Conservation (phyloP, 2,329 filamentous ascomycete genomes). For the Arthroderma sp. region DNA sequence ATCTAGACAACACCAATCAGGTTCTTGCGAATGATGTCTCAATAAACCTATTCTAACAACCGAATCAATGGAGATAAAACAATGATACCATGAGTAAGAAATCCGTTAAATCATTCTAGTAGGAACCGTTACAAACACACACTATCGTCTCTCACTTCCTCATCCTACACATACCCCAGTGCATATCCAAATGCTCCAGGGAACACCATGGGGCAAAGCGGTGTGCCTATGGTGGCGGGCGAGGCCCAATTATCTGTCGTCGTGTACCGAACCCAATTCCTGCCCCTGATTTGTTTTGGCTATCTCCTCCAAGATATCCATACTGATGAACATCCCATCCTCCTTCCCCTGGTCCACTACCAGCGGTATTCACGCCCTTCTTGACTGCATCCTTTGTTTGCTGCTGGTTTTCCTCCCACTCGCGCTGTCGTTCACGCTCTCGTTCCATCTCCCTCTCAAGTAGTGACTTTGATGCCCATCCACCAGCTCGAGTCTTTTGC, state of each 20-base stretch:
- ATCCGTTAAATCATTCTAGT: neutral
- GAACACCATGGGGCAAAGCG: neutral
- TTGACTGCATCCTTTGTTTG: conserved; percentile 37
- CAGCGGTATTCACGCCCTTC: conserved; percentile 33
- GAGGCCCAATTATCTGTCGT: conserved; percentile 52
- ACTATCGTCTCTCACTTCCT: neutral
- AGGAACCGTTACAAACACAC: neutral
- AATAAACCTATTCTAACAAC: neutral
- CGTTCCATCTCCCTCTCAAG: conserved; percentile 57
- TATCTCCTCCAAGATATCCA: conserved; percentile 51
- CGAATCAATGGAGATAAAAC: neutral
- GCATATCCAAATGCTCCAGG: neutral
- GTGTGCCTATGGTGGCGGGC: conserved; percentile 33
- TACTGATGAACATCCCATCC: conserved; percentile 55
- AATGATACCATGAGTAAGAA: neutral
- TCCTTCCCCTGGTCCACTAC: conserved; percentile 38
- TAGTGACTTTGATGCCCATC: conserved; percentile 51
- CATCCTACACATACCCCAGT: neutral
- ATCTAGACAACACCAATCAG: too few relatives aligned
- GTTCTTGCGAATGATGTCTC: neutral
- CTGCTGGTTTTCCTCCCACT: conserved; percentile 53
- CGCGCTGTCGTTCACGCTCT: conserved; percentile 50
- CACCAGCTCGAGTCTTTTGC: conserved; percentile 46
- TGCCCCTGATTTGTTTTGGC: conserved; percentile 43
- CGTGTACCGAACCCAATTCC: conserved; percentile 43